phyloP scores from a whole-genome alignment of 805 yeast genomes.

The Isabelozyma gotoi region DNA sequence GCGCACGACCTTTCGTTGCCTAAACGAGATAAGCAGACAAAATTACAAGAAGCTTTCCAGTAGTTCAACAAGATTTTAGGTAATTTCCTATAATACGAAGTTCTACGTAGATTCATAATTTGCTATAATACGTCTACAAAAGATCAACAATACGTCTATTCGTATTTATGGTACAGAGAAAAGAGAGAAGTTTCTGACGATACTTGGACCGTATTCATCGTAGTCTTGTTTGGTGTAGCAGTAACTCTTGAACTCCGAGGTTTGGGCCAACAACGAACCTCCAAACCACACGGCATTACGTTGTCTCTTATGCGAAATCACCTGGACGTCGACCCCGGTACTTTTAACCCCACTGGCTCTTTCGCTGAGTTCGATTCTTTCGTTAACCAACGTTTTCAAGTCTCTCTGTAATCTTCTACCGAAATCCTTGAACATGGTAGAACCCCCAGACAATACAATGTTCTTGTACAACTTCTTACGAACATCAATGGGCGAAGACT shows the following conservation, averaged over 20 bases:
- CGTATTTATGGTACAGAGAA: constrained; percentile 75
- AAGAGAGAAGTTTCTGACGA: constrained; percentile 93
- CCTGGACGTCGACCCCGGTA: constrained; percentile 96
- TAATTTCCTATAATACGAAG: neutral
- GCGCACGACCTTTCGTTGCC: neutral
- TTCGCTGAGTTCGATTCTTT: constrained; percentile 83
- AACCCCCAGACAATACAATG: constrained; percentile 95
- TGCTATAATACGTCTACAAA: too few relatives aligned
- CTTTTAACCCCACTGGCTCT: constrained; percentile 70
- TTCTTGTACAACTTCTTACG: constrained; percentile 94
- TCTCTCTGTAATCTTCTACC: constrained; percentile 98
- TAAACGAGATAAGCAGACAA: neutral
- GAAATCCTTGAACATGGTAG: constrained; percentile 97
- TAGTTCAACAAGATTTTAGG: neutral
- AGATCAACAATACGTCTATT: too few relatives aligned
- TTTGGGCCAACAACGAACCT: constrained; percentile 94
- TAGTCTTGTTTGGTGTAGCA: constrained; percentile 97
- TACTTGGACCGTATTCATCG: constrained; percentile 97
- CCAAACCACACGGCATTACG: constrained; percentile 99
- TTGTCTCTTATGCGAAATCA: constrained; percentile 94
- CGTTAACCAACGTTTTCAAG: constrained; percentile 80
- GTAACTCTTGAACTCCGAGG: constrained; percentile 92
- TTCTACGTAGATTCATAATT: too few relatives aligned
- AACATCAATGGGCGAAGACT: constrained; percentile 94
- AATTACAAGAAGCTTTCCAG: neutral